Conservation (phyloP, 108 stramenopile genomes). For the Fragilaria radians region DNA sequence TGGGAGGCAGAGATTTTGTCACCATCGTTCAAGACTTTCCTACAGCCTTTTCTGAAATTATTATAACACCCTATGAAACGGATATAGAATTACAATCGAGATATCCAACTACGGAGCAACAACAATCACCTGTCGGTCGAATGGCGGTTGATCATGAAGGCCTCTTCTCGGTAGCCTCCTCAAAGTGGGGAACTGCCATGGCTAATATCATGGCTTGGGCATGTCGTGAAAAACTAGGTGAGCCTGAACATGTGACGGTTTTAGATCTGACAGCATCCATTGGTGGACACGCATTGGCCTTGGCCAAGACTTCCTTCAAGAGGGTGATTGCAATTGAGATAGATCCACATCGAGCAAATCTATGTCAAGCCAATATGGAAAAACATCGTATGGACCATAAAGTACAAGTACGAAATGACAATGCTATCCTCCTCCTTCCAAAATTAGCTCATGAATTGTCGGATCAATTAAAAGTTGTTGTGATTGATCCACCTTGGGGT, state of each 20-base stretch:
- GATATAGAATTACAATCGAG: background rate
- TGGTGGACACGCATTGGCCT: conserved; percentile 30
- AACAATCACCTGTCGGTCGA: too few species aligned
- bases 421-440: conserved; percentile 29
- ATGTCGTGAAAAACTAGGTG: conserved; percentile 6
- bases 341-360: conserved; percentile 23
- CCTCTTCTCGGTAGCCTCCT: conserved; percentile 33
- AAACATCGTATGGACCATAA: conserved; percentile 8
- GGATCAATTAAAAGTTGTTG: conserved; percentile 9
- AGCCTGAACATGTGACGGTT: conserved; percentile 6
- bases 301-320: conserved; percentile 14
- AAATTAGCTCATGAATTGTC: conserved; percentile 3
- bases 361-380: conserved; percentile 34
- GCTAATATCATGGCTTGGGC: conserved; percentile 21
- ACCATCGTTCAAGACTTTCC: conserved; percentile 3
- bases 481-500: conserved; percentile 50
- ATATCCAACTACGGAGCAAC: background rate
- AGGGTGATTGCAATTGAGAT: conserved; percentile 35
- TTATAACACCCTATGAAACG: background rate
- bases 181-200: conserved; percentile 31
- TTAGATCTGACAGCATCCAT: conserved; percentile 39
- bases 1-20: conserved; percentile 34
- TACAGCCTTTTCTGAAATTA: background rate
- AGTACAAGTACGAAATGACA: conserved; percentile 24
- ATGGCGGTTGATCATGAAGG: conserved; percentile 31